Evolutionary conservation across 2,329 filamentous ascomycete species (phyloP).

Genomic region (Ophiostoma tasmaniense): DNA sequence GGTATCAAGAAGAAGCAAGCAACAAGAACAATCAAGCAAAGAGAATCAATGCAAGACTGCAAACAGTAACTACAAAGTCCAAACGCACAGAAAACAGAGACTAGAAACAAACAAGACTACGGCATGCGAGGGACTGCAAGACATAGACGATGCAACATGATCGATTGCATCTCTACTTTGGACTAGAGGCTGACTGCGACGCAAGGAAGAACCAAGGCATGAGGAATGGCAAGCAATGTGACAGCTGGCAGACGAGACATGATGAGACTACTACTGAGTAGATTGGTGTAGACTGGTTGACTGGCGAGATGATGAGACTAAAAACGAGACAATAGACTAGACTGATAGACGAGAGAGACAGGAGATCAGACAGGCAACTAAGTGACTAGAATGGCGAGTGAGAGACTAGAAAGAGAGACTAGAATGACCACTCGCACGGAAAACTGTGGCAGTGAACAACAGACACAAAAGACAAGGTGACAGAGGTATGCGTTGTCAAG

Average conservation of each 20-base stretch:
- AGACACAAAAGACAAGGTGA: neutral
- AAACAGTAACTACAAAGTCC: too few species aligned
- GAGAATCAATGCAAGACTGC: neutral
- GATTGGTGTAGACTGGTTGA: too few species aligned
- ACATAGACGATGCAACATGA: constrained; percentile 3
- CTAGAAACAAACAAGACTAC: neutral
- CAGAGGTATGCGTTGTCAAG: constrained; percentile 1
- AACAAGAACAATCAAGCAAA: neutral
- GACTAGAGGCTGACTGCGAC: neutral
- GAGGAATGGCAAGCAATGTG: neutral
- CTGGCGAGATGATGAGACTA: neutral
- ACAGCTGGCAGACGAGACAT: constrained; percentile 1
- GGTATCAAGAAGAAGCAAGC: neutral
- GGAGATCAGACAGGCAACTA: neutral
- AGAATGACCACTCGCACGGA: neutral
- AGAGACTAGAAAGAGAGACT: too few species aligned
- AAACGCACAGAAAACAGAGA: neutral
- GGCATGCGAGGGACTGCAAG: neutral
- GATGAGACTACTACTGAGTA: neutral
- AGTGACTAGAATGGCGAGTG: neutral
- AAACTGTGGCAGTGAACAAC: neutral
- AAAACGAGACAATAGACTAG: neutral
- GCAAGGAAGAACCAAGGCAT: neutral
- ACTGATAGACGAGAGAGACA: constrained; percentile 1
- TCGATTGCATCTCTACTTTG: neutral